A percentile compares a stretch with the other conserved stretches of the same genome.
phyloP scores from a whole-genome alignment of 228 moss, liverwort and hornwort species.

The Sphagnum magellanicum region DNA sequence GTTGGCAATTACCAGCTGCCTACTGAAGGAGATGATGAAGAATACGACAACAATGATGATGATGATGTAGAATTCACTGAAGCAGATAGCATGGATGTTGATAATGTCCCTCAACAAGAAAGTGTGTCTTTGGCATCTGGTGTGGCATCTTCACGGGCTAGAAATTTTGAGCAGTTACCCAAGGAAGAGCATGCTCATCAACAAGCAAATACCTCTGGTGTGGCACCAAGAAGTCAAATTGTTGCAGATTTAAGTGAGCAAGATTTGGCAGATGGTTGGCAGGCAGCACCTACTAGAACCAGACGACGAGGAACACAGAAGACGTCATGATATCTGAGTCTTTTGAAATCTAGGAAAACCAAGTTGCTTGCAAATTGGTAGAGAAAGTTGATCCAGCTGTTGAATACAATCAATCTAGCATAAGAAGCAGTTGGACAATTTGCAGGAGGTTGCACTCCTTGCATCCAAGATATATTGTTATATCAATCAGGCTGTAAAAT shows the following conservation, averaged over 20 bases:
- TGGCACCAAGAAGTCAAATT: conserved; percentile 15
- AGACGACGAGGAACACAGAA: conserved; percentile 44
- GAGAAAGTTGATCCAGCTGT: neutral
- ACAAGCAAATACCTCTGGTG: conserved; percentile 9
- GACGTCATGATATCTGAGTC: neutral
- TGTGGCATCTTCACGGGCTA: conserved; percentile 12
- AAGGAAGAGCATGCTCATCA: conserved; percentile 32
- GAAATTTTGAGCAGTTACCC: conserved; percentile 34
- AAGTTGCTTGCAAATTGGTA: neutral
- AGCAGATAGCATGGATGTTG: neutral
- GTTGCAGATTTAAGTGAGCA: conserved; percentile 45
- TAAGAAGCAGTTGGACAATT: too few relatives aligned
- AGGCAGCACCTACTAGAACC: conserved; percentile 46
- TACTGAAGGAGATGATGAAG: neutral
- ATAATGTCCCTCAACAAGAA: neutral
- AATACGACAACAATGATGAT: neutral
- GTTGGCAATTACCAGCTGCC: neutral
- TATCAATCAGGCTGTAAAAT: too few relatives aligned
- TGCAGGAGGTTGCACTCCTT: too few relatives aligned
- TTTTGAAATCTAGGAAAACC: neutral
- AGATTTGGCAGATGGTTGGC: conserved; percentile 74
- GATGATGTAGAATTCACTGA: neutral
- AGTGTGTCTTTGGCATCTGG: neutral
- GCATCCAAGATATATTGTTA: too few relatives aligned
- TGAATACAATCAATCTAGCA: too few relatives aligned